Conservation (phyloP, 306 rosid genomes). For the Herpetospermum pedunculosum region DNA sequence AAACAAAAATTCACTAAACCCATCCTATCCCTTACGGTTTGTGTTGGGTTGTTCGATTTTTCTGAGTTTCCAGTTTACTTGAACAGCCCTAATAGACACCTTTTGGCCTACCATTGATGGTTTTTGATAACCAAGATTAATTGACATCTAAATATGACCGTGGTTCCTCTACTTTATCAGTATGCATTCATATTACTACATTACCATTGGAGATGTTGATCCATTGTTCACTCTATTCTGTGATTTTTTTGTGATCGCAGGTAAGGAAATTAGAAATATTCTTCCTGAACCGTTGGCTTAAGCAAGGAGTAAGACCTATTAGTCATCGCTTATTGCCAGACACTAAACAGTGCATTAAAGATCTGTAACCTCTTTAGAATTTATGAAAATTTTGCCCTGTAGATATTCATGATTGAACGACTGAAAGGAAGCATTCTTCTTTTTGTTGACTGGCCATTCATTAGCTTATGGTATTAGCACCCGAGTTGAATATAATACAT, state of each 20-base stretch:
- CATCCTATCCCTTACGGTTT: not conserved
- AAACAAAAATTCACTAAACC: not conserved
- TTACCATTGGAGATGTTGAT: not conserved
- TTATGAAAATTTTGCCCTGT: not conserved
- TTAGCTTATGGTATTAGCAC: not conserved
- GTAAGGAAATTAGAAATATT: slow-evolving; percentile 70
- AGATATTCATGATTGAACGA: slow-evolving; percentile 2
- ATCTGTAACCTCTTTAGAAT: slow-evolving; percentile 24
- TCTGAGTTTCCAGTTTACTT: not conserved
- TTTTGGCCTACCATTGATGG: not conserved
- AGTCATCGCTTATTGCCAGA: slow-evolving; percentile 56
- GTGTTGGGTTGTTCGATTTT: not conserved
- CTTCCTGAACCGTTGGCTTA: slow-evolving; percentile 55
- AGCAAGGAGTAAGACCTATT: slow-evolving; percentile 59
- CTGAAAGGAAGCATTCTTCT: not conserved
- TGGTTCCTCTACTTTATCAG: not conserved
- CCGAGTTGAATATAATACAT: not conserved
- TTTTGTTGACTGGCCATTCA: not conserved
- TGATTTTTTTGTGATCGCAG: slow-evolving; percentile 21
- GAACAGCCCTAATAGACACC: not conserved
- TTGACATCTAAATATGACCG: not conserved
- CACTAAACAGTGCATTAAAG: slow-evolving; percentile 38
- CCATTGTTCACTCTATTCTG: slow-evolving; percentile 2
- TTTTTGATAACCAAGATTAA: not conserved
- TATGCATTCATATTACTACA: not conserved